phyloP scores from a whole-genome alignment of 306 rosid genomes.

The Calophaca sinica region DNA sequence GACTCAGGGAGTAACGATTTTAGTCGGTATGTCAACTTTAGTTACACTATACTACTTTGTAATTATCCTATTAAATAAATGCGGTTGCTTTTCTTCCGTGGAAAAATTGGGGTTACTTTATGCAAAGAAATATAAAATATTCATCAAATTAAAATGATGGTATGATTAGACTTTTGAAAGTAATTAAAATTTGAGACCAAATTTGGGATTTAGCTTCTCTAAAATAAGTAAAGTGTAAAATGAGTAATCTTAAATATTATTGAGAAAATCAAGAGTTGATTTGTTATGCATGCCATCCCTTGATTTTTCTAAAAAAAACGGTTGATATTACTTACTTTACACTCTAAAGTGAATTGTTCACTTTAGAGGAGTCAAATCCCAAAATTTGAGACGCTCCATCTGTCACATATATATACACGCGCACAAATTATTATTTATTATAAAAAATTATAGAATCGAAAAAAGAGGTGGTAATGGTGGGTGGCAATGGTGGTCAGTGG shows the following conservation, averaged over 20 bases:
- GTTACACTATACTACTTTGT: conserved; percentile 16
- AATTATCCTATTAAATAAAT: conserved; percentile 39
- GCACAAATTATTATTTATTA: neutral
- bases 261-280: too few relatives aligned
- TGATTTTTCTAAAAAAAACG: too few relatives aligned
- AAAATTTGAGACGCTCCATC: neutral
- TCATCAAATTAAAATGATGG: conserved; percentile 17
- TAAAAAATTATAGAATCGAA: too few relatives aligned
- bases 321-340: too few relatives aligned
- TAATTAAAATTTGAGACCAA: neutral
- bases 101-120: conserved; percentile 45
- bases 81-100: conserved; percentile 39
- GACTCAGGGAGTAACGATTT: conserved; percentile 39
- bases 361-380: too few relatives aligned
- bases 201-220: too few relatives aligned
- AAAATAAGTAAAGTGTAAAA: too few relatives aligned
- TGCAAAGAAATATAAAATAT: conserved; percentile 40
- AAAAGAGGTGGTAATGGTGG: too few relatives aligned
- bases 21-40: conserved; percentile 44
- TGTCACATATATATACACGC: neutral
- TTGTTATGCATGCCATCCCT: too few relatives aligned
- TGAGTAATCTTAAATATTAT: too few relatives aligned
- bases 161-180: neutral
- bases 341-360: too few relatives aligned
- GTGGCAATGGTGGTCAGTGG: neutral